Evolutionary conservation across 108 stramenopile genomes (phyloP), one percentile per base, ranked within the genome.

Genomic region (Fragilariopsis cylindrus): DNA sequence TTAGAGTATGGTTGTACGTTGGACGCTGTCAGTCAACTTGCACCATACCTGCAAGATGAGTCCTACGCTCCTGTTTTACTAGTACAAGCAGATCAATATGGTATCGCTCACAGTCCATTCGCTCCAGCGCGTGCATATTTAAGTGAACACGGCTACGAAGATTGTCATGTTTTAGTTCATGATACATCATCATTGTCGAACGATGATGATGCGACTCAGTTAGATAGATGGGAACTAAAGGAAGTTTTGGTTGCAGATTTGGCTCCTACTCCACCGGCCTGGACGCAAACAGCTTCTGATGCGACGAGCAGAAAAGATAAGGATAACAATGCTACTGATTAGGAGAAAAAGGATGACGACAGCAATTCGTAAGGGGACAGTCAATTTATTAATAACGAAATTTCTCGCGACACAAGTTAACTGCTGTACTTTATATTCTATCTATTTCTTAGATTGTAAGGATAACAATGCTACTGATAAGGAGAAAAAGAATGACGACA

Each of bases 1-100:
- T 55, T 96, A 18, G 96, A 96, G 68, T 97, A 94, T 77, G 93
- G 96, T 16, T 90, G 90, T 68, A 87, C 90, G 13, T 74, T 90
- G 50, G 95, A 96, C 84, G 90, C 95, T 18, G 90, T 93, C 18
- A 80, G 82, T 70, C 95, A 92, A 48, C 69, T 93, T 44, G 86
- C 82, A 8, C 71, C 65, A 8, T 45, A 85, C 79, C 74, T 75
- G 66, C 9, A 52, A 44, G 55, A 63, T 70, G 47, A 77, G 67
- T 55, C 70, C 60, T 11, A 40, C 63, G 39, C 72, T 57, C 75
- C 77, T 3, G 57, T 79, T 40, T 76, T 73, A 18, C 39, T 96
- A 15, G 89, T 90, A 2, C 88, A 90, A 67, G 85, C 81, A 49
- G 95, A 96, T 83, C 92, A 96, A 63, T 93, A 83, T 74, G 95